Conservation (phyloP, 1,284 basidiomycete genomes). For the Pseudozyma tsukubaensis region DNA sequence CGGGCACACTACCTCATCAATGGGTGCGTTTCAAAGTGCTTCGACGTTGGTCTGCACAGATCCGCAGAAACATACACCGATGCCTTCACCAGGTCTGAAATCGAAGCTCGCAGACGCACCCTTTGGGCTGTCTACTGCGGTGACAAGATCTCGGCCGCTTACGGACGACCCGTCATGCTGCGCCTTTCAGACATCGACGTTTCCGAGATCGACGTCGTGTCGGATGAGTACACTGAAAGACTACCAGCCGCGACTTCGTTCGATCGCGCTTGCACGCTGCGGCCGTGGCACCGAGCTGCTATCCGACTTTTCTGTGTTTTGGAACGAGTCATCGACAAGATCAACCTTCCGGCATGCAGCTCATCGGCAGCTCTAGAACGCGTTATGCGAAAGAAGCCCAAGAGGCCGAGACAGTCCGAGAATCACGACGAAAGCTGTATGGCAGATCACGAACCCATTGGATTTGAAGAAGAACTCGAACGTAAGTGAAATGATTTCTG, state of each 20-base stretch:
- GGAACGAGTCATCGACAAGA: slow-evolving; percentile 52
- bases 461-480: slow-evolving; percentile 47
- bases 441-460: slow-evolving; percentile 50
- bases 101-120: slow-evolving; percentile 47
- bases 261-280: slow-evolving; percentile 41
- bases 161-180: slow-evolving; percentile 47
- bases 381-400: slow-evolving; percentile 49
- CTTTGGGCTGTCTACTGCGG: slow-evolving; percentile 52
- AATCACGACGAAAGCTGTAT: slow-evolving; percentile 51
- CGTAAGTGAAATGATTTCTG: slow-evolving; percentile 6
- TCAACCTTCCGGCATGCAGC: slow-evolving; percentile 52
- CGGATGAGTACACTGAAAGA: slow-evolving; percentile 47
- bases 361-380: slow-evolving; percentile 40
- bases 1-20: slow-evolving; percentile 51
- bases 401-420: slow-evolving; percentile 40
- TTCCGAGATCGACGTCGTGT: slow-evolving; percentile 45
- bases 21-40: slow-evolving; percentile 52
- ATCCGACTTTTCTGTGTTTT: slow-evolving; percentile 49
- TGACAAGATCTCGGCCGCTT: slow-evolving; percentile 52
- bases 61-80: slow-evolving; percentile 54
- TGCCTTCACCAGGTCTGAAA: slow-evolving; percentile 46
- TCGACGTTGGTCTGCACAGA: slow-evolving; percentile 49
- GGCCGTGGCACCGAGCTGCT: slow-evolving; percentile 46
- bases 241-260: slow-evolving; percentile 45
- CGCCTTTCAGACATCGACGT: slow-evolving; percentile 51